These are phyloP conservation scores for Orbilia oligospora DNA, from an alignment of 2,329 filamentous ascomycete genomes.

Conservation along the genomic window DNA sequence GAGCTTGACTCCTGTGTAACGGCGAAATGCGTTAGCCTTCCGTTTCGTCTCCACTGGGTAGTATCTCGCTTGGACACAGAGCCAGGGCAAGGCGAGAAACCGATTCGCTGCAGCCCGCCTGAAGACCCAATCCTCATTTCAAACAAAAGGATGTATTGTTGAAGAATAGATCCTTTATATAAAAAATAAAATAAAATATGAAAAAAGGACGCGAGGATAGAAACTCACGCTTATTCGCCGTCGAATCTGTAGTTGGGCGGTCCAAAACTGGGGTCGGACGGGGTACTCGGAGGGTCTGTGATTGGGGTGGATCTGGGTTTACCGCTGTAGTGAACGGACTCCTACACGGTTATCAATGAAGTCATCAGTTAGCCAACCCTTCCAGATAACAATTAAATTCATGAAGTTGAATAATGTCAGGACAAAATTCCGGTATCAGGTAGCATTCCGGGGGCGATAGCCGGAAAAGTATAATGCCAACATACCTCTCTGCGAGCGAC, in stretches of 20 bases:
- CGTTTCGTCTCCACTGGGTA: slow-evolving; percentile 15
- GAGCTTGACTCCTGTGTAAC: slow-evolving; percentile 60
- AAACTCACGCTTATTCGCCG: slow-evolving; percentile 60
- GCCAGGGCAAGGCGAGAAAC: slow-evolving; percentile 35
- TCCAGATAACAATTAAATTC: slow-evolving; percentile 28
- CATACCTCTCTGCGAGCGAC: slow-evolving; percentile 32
- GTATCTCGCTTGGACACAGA: slow-evolving; percentile 25
- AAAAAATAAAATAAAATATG: too few relatives aligned
- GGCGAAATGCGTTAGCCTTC: slow-evolving; percentile 37
- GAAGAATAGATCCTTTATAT: too few relatives aligned
- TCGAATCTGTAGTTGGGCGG: slow-evolving; percentile 58
- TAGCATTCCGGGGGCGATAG: not conserved
- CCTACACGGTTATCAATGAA: slow-evolving; percentile 39
- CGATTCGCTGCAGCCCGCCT: slow-evolving; percentile 41
- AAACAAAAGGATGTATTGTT: not conserved
- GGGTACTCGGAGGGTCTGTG: slow-evolving; percentile 24
- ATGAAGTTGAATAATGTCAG: slow-evolving; percentile 3
- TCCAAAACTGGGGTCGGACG: slow-evolving; percentile 58
- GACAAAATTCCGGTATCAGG: slow-evolving; percentile 18
- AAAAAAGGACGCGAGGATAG: not conserved
- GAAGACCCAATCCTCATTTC: slow-evolving; percentile 3
- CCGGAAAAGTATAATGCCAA: slow-evolving; percentile 39
- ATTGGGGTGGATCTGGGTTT: slow-evolving; percentile 32
- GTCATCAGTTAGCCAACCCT: slow-evolving; percentile 59
- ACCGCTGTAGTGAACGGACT: slow-evolving; percentile 56